These are phyloP conservation scores for Geopyxis carbonaria DNA, from an alignment of 495 filamentous ascomycete genomes.

Conservation along the genomic window DNA sequence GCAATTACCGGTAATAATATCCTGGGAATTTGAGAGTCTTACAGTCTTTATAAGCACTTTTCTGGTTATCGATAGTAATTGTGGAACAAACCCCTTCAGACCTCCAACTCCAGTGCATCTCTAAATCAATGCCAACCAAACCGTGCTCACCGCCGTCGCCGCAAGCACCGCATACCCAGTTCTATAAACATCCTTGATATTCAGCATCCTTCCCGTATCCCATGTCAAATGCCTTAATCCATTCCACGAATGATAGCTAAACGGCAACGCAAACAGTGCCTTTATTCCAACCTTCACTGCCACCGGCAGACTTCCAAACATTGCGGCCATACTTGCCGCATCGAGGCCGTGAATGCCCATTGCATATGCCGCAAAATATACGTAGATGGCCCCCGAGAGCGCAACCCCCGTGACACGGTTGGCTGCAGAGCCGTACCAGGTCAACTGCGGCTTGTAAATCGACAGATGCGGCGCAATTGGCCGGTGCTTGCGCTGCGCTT, in stretches of 20 bases:
- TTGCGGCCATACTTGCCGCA: constrained; percentile 53
- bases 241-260: constrained; percentile 72
- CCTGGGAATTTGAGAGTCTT: too few species aligned
- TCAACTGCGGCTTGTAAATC: constrained; percentile 78
- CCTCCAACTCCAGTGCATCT: too few species aligned
- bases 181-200: constrained; percentile 50
- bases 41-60: too few species aligned
- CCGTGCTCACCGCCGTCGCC: constrained; percentile 41
- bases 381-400: constrained; percentile 59
- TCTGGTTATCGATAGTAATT: too few species aligned
- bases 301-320: constrained; percentile 52
- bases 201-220: constrained; percentile 54
- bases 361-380: constrained; percentile 68
- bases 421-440: constrained; percentile 55
- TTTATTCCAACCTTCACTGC: constrained; percentile 52
- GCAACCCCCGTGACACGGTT: constrained; percentile 65
- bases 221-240: constrained; percentile 71
- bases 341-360: constrained; percentile 54
- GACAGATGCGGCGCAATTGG: constrained; percentile 72
- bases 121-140: constrained; percentile 17
- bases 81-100: too few species aligned
- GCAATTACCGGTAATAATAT: too few species aligned
- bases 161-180: constrained; percentile 64
- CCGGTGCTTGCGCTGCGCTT: constrained; percentile 61
- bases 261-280: constrained; percentile 53